These are phyloP conservation scores for Sordariomycetes sp. DNA, from an alignment of 2,329 filamentous ascomycete species.

Conservation along the genomic window DNA sequence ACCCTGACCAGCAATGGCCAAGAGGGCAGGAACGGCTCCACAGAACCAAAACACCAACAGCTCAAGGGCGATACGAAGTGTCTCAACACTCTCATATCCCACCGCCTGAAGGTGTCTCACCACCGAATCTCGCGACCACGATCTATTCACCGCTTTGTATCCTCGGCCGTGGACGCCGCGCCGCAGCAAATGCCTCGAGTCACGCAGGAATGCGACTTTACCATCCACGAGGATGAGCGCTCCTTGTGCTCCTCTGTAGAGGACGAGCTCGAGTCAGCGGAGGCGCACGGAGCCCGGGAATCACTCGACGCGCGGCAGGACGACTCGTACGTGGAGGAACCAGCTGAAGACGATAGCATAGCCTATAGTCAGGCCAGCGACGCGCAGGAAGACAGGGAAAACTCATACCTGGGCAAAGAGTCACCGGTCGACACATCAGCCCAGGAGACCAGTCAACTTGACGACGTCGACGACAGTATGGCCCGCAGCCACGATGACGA, in stretches of 20 bases:
- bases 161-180: not conserved
- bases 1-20: not conserved
- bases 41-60: conserved; percentile 1
- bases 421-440: not conserved
- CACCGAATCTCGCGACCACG: not conserved
- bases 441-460: not conserved
- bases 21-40: not conserved
- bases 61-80: not conserved
- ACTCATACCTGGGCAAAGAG: too few relatives aligned
- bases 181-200: conserved; percentile 4
- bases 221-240: conserved; percentile 5
- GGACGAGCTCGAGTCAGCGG: not conserved
- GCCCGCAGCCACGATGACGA: not conserved
- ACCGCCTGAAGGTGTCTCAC: not conserved
- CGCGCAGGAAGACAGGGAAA: too few relatives aligned
- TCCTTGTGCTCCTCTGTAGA: not conserved
- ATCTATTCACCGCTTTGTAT: not conserved
- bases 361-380: too few relatives aligned
- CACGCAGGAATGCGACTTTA: conserved; percentile 6
- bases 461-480: not conserved
- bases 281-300: not conserved
- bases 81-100: not conserved
- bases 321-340: not conserved
- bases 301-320: not conserved
- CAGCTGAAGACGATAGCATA: not conserved